phyloP scores from a whole-genome alignment of 2,329 filamentous ascomycete species.

The Pseudogymnoascus sp. region DNA sequence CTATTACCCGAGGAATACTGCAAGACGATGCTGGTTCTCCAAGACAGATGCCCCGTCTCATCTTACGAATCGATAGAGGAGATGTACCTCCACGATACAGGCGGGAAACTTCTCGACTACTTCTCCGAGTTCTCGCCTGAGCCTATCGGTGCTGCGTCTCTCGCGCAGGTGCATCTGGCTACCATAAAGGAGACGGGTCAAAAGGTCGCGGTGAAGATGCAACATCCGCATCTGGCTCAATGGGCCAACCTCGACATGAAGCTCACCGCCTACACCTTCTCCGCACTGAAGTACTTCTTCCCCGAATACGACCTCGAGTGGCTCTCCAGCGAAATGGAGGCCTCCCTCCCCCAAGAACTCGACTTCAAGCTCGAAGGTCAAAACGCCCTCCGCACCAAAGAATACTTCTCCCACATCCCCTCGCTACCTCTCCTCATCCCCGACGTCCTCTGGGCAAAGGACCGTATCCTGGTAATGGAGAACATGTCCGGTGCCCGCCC shows the following conservation, averaged over 20 bases:
- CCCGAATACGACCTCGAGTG: conserved; percentile 97
- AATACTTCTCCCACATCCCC: conserved; percentile 71
- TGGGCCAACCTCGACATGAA: conserved; percentile 86
- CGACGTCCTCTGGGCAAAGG: conserved; percentile 80
- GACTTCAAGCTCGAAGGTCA: conserved; percentile 81
- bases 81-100: conserved; percentile 83
- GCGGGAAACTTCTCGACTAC: conserved; percentile 68
- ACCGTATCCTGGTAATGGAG: conserved; percentile 91
- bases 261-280: conserved; percentile 83
- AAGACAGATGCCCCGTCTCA: conserved; percentile 92
- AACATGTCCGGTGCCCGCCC: conserved; percentile 79
- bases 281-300: conserved; percentile 84
- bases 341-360: conserved; percentile 82
- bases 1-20: conserved; percentile 89
- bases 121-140: conserved; percentile 77
- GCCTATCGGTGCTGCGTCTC: conserved; percentile 86
- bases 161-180: conserved; percentile 91
- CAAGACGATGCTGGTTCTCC: conserved; percentile 87
- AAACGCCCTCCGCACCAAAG: conserved; percentile 73
- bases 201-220: conserved; percentile 91
- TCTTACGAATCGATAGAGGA: conserved; percentile 77
- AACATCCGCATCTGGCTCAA: conserved; percentile 82
- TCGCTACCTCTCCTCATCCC: conserved; percentile 82
- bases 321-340: conserved; percentile 89
- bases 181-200: conserved; percentile 75